A percentile compares a stretch with the other conserved stretches of the same genome.
Conservation (phyloP, 257 asterid genomes). For the Coffea eugenioides region DNA sequence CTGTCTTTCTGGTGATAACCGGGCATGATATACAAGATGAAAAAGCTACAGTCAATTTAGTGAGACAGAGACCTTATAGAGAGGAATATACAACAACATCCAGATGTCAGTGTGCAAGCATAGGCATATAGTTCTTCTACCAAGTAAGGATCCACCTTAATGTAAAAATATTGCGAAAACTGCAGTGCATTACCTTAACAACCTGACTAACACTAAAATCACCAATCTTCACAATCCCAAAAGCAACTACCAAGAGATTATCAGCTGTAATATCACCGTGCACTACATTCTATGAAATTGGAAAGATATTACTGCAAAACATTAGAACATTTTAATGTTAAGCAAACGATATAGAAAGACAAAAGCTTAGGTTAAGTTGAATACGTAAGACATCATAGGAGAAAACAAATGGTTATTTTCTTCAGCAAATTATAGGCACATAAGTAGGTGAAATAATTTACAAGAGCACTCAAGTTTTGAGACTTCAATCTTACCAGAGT, state of each 20-base stretch:
- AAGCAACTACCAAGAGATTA: constrained; percentile 78
- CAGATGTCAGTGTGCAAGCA: too few species aligned
- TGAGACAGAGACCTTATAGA: too few species aligned
- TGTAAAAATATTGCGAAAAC: neutral
- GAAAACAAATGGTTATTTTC: neutral
- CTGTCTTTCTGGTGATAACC: too few species aligned
- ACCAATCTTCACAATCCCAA: constrained; percentile 32
- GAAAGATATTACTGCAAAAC: constrained; percentile 1
- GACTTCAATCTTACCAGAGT: too few species aligned
- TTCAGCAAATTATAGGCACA: neutral
- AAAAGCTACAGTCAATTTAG: too few species aligned
- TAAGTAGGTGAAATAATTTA: too few species aligned
- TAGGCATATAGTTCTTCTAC: too few species aligned
- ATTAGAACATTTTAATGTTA: neutral
- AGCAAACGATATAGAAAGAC: constrained; percentile 5
- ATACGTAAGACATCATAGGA: neutral
- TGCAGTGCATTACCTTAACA: constrained; percentile 56
- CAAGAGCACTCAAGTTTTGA: neutral
- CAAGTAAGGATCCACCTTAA: too few species aligned
- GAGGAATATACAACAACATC: too few species aligned
- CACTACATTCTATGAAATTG: constrained; percentile 66
- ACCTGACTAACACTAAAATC: constrained; percentile 96
- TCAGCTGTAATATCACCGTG: constrained; percentile 98
- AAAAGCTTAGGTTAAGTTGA: neutral
- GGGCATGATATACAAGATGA: too few species aligned